Evolutionary conservation across 2,329 filamentous ascomycete species (phyloP).

Genomic region (Achaetomium macrosporum): DNA sequence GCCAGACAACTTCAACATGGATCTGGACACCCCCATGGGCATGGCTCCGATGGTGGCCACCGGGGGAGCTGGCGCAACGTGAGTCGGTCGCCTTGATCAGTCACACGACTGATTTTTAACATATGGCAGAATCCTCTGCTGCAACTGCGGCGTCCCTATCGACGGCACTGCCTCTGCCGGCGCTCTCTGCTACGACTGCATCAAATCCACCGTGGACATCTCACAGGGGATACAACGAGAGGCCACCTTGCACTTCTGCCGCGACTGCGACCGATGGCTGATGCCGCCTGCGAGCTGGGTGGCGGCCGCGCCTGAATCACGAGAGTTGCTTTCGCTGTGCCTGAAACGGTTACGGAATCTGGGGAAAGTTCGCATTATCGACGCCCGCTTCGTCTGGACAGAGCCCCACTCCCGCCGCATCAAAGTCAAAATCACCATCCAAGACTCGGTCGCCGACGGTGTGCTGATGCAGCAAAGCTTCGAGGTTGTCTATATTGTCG

Average conservation of each 20-base stretch:
- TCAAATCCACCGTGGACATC: constrained; percentile 91
- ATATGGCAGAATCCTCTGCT: constrained; percentile 74
- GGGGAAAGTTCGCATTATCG: constrained; percentile 86
- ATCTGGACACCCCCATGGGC: constrained; percentile 30
- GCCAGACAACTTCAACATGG: constrained; percentile 22
- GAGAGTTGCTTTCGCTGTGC: constrained; percentile 88
- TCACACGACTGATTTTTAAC: constrained; percentile 8
- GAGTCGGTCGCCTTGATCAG: constrained; percentile 7
- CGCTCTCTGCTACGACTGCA: constrained; percentile 91
- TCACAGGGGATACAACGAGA: constrained; percentile 88
- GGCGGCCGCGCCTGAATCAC: constrained; percentile 75
- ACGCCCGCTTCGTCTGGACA: constrained; percentile 96
- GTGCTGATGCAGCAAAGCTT: constrained; percentile 83
- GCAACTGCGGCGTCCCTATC: constrained; percentile 93
- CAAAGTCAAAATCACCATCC: constrained; percentile 92
- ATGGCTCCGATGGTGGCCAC: constrained; percentile 25
- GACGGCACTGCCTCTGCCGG: constrained; percentile 82
- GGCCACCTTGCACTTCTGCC: constrained; percentile 82
- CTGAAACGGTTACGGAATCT: constrained; percentile 81
- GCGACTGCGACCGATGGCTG: constrained; percentile 91
- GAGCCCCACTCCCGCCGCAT: constrained; percentile 91
- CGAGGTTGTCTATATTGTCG: constrained; percentile 87
- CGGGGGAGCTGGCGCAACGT: constrained; percentile 30
- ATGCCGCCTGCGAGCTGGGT: constrained; percentile 84
- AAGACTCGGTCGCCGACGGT: constrained; percentile 59